A percentile compares a stretch with the other conserved stretches of the same genome.
These are phyloP conservation scores for Globisporangium paroecandrum DNA, from an alignment of 352 stramenopile genomes.

Conservation along the genomic window DNA sequence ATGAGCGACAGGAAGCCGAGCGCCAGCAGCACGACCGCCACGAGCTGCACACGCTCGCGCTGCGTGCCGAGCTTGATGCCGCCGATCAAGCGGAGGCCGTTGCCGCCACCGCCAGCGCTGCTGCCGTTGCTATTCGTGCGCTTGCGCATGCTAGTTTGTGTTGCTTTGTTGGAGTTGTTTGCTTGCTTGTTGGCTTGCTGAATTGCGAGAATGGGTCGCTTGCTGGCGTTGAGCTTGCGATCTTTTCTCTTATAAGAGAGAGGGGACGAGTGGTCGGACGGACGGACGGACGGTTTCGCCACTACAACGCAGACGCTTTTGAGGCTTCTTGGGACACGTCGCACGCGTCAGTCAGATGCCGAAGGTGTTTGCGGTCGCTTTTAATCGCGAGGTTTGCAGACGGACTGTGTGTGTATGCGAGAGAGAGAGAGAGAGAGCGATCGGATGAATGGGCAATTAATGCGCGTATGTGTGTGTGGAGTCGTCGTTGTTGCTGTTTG, in stretches of 20 bases:
- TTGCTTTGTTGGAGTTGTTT: background rate
- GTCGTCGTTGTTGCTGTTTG: too few species aligned
- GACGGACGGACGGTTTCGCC: background rate
- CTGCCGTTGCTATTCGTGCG: background rate
- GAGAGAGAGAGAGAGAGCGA: too few species aligned
- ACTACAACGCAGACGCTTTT: too few species aligned
- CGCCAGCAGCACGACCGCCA: background rate
- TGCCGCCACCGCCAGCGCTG: background rate
- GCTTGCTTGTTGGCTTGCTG: background rate
- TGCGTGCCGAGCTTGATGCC: background rate
- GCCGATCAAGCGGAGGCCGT: background rate
- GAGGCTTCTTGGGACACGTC: too few species aligned
- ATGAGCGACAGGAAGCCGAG: slow-evolving; percentile 1
- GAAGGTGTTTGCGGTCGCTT: too few species aligned
- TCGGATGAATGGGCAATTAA: too few species aligned
- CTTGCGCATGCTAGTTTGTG: background rate
- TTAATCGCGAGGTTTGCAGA: too few species aligned
- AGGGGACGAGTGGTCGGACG: too few species aligned
- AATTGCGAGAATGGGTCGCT: background rate
- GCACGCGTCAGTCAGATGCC: too few species aligned
- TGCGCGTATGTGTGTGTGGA: too few species aligned
- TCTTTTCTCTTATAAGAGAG: background rate
- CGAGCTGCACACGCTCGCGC: slow-evolving; percentile 11
- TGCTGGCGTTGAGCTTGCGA: background rate
- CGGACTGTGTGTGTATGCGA: too few species aligned